Evolutionary conservation across 768 basidiomycete species (phyloP), one percentile per base, ranked within the genome.

Genomic region (Roridomyces roridus): DNA sequence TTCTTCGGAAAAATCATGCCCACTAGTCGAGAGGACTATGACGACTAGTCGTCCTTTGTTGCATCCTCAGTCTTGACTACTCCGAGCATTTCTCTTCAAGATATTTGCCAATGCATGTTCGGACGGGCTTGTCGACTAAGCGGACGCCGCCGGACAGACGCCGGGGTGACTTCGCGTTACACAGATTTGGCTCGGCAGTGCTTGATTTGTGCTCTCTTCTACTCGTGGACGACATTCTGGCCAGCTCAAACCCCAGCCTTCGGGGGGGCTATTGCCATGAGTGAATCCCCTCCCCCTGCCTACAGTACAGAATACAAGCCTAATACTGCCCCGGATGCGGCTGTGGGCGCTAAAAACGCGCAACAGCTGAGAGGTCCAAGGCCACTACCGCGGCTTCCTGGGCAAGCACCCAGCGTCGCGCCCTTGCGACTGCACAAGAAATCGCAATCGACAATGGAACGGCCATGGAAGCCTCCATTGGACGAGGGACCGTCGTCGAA

Each of bases 361-460:
- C 45, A 54, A 21, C 17, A 50, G 17, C 35, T 51, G 39, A 40
- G 18, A 23, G 21, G 21, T 31, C 55, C 55, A 41, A 35, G 61
- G 43, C 61, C 61, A 14, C 29, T 63, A 51, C 61, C 61, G 10
- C 43, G 28, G 26, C 45, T 18, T 18, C 51, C 60, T 23, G 26
- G 23, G 6, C 37, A 43, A 28, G 39, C 45, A 12, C 4, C 47
- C 46, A 59, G 34, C 14, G 61, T 63, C 3, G 24, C 37, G 41
- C 61, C 61, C 6, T 36, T 59, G 29, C 61, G 50, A 39, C 14
- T 63, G 10, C 61, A 59, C 49, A 59, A 59, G 50, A 63, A 63
- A 44, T 47, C 52, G 1, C 52, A 55, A 29, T 63, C 57, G 36
- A 24, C 43, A 25, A 26, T 45, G 44, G 58, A 50, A 46, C 47